Percentiles rank a stretch among this genome's conserved stretches.
Conservation (phyloP, 305 asterid genomes). For the Nicotiana rustica region DNA sequence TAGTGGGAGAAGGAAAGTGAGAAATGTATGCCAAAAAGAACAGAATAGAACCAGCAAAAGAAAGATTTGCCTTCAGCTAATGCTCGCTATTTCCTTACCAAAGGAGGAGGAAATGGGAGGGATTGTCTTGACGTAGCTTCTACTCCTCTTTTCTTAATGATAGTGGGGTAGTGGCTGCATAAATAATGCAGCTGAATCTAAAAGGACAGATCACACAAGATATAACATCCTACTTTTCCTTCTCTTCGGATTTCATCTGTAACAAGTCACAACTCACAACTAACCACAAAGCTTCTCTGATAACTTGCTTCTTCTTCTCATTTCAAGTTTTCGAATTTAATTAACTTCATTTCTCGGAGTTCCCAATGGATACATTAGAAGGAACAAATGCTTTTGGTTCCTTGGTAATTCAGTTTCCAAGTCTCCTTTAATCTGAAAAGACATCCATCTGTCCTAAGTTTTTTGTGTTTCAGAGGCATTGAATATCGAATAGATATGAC, state of each 20-base stretch:
- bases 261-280: conserved; percentile 12
- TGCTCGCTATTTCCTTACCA: neutral
- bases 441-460: neutral
- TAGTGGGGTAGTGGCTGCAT: neutral
- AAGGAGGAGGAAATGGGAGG: conserved; percentile 29
- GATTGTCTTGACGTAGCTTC: conserved; percentile 1
- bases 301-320: conserved; percentile 29
- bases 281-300: neutral
- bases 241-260: conserved; percentile 23
- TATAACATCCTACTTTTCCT: conserved; percentile 14
- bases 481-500: neutral
- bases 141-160: neutral
- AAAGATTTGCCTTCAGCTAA: conserved; percentile 18
- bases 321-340: neutral
- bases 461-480: conserved; percentile 14
- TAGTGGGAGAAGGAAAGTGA: conserved; percentile 19
- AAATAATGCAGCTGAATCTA: conserved; percentile 3
- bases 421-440: conserved; percentile 27
- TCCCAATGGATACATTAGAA: neutral
- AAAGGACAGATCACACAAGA: conserved; percentile 1
- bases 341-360: conserved; percentile 4
- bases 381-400: neutral
- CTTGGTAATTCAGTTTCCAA: conserved; percentile 1
- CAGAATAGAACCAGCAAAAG: conserved; percentile 9
- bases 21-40: conserved; percentile 1